Conservation (phyloP, 495 filamentous ascomycete species). For the Penicillium malachiteum region DNA sequence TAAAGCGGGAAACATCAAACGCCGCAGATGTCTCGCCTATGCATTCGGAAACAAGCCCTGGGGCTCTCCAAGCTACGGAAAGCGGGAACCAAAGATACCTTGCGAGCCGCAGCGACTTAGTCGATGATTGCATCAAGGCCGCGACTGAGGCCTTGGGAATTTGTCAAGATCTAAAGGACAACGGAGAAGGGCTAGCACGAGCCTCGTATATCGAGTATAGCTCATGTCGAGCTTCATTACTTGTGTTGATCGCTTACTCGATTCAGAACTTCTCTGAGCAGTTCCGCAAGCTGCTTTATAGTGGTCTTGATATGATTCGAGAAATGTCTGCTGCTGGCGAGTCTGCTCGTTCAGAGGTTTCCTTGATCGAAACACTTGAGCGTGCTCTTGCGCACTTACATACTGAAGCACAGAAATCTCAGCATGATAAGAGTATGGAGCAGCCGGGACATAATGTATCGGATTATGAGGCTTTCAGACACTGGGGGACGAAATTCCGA, state of each 20-base stretch:
- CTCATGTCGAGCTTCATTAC: conserved; percentile 34
- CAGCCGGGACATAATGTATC: conserved; percentile 1
- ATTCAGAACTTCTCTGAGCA: conserved; percentile 25
- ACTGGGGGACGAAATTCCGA: conserved; percentile 25
- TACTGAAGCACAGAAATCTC: conserved; percentile 3
- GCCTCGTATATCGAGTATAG: conserved; percentile 41
- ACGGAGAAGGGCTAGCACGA: conserved; percentile 29
- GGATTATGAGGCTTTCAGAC: conserved; percentile 28
- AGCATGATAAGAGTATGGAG: neutral
- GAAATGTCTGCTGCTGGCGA: conserved; percentile 35
- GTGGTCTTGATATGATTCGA: conserved; percentile 33
- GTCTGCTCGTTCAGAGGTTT: conserved; percentile 34
- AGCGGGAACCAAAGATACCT: neutral
- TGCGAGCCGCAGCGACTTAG: conserved; percentile 14
- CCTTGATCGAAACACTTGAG: conserved; percentile 35
- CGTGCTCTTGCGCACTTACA: conserved; percentile 25
- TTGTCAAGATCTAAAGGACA: conserved; percentile 26
- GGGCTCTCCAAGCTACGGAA: neutral
- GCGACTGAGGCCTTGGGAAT: conserved; percentile 25
- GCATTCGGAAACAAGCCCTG: conserved; percentile 1
- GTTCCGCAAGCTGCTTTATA: conserved; percentile 17
- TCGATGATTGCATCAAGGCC: conserved; percentile 29
- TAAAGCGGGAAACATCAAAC: conserved; percentile 10
- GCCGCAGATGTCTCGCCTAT: conserved; percentile 5
- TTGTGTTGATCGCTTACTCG: conserved; percentile 34